Percentiles rank a stretch among this genome's conserved stretches.
These are phyloP conservation scores for Melaleuca quinquenervia DNA, from an alignment of 345 rosid genomes.

Conservation along the genomic window DNA sequence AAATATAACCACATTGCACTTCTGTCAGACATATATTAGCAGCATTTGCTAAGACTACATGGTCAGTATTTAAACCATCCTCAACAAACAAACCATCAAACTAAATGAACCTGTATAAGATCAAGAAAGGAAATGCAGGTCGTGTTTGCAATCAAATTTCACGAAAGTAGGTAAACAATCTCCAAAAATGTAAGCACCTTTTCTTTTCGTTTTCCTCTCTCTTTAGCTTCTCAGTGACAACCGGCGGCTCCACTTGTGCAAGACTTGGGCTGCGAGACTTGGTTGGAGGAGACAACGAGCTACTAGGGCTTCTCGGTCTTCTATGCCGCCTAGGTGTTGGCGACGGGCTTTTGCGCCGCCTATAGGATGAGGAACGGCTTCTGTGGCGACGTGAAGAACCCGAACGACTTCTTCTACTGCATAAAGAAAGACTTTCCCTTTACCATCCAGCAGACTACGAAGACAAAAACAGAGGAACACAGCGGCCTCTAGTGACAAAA, in stretches of 20 bases:
- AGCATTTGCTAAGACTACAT: not conserved
- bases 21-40: not conserved
- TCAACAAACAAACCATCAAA: not conserved
- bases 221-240: constrained; percentile 20
- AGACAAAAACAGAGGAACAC: not conserved
- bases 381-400: constrained; percentile 24
- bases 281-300: constrained; percentile 37
- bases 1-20: not conserved
- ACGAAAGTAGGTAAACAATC: not conserved
- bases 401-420: constrained; percentile 38
- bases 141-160: not conserved
- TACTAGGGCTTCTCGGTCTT: constrained; percentile 24
- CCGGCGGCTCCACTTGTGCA: constrained; percentile 16
- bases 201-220: constrained; percentile 52
- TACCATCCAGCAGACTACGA: not conserved
- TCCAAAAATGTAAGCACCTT: constrained; percentile 17
- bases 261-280: constrained; percentile 19
- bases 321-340: constrained; percentile 42
- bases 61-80: not conserved
- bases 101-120: not conserved
- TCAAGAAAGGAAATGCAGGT: not conserved
- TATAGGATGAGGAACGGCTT: constrained; percentile 31
- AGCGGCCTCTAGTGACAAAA: not conserved
- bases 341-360: constrained; percentile 58
- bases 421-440: not conserved